These are phyloP conservation scores for Wickerhamomyces strasburgensis DNA, from an alignment of 805 yeast genomes.

Conservation along the genomic window DNA sequence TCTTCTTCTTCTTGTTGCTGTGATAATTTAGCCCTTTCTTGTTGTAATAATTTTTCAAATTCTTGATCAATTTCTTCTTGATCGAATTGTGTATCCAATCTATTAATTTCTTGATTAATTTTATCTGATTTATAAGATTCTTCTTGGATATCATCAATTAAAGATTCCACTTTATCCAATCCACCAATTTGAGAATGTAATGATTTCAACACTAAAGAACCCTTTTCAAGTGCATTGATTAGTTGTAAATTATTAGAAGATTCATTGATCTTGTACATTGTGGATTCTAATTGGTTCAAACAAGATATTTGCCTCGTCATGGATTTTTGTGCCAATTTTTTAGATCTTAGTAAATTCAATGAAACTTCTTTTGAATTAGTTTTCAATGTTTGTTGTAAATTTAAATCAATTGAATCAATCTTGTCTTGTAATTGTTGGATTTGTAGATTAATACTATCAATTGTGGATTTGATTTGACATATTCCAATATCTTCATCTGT, in stretches of 20 bases:
- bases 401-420: conserved; percentile 14
- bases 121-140: conserved; percentile 33
- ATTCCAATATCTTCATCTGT: conserved; percentile 32
- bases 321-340: conserved; percentile 31
- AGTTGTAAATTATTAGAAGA: conserved; percentile 38
- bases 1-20: conserved; percentile 5
- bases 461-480: conserved; percentile 28
- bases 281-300: conserved; percentile 33
- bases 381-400: conserved; percentile 20
- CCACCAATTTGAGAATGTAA: conserved; percentile 40
- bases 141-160: conserved; percentile 37
- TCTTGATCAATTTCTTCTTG: conserved; percentile 34
- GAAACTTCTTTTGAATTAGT: conserved; percentile 25
- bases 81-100: conserved; percentile 19
- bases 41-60: conserved; percentile 29
- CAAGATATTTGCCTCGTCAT: conserved; percentile 29
- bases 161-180: conserved; percentile 36
- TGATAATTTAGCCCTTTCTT: no score
- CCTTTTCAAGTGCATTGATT: conserved; percentile 32
- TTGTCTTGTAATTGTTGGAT: conserved; percentile 21
- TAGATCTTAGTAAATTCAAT: conserved; percentile 29
- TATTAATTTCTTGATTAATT: conserved; percentile 31
- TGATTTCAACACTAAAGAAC: conserved; percentile 30
- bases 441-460: conserved; percentile 18
- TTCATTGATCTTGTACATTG: conserved; percentile 37